Base-by-base conservation (phyloP, 1,284 basidiomycete species). In the Mycena citricolor region DNA sequence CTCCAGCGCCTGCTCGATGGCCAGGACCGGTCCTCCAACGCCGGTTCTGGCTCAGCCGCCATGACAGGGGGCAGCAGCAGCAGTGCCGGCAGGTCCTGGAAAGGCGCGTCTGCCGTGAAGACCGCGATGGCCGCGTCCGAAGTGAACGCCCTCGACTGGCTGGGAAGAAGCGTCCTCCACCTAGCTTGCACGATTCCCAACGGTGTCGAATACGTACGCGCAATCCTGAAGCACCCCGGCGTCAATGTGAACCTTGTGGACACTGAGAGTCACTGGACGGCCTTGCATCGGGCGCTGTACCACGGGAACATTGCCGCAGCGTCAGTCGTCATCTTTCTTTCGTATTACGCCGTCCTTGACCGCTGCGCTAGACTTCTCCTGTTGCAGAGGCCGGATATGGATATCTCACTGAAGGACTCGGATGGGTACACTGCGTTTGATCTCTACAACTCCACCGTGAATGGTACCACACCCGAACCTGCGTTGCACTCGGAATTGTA, bases 341-440 rank as follows among this genome's bases (percentile, higher is more conserved):
- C 11, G 19, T 49, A 12, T 11, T 36, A n/a, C 42, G 33, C 23
- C 39, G 48, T 33, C 48, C 34, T 39, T 56, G 42, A 50, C 59
- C n/a, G 24, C 26, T 32, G 29, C 42, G 38, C 32, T 53, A 85
- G 86, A 8, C 70, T 90, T 33, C 68, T 94, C 13, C 72, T 99
- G 5, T 69, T 94, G 30, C 81, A 85, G 49, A 79, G 85, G 26
- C 57, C 73, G 21, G 91, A 95, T 57, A 81, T 81, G 14, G 92
- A 98, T 58, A 65, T 73, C 0, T 69, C 77, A 1, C 57, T 92
- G 44, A 94, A 92, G 63, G 97, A 99, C 59, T 62, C 72, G 26
- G 95, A 98, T 59, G 95, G 94, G 1, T 86, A 97, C 62, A 93
- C 91, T 0, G 83, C 94, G 0, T 94, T 94, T 54, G 95, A 99